Conservation (phyloP, 441 rosid species). For the Croton setiger region DNA sequence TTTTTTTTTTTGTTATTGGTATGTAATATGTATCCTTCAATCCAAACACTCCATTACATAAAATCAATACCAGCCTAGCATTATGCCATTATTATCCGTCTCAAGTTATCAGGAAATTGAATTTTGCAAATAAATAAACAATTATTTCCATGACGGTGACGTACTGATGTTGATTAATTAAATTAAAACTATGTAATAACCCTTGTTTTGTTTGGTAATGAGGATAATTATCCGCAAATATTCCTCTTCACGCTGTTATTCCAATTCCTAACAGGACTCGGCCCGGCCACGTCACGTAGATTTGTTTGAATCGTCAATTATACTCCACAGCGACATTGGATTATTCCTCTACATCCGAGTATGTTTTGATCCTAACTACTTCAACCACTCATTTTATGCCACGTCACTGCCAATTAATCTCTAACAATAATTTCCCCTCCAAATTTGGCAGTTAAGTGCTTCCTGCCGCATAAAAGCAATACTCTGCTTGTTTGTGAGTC, state of each 20-base stretch:
- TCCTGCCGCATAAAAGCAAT: background rate
- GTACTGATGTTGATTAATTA: background rate
- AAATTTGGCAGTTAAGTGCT: background rate
- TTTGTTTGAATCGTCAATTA: background rate
- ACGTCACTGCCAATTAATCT: background rate
- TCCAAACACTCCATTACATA: too few species aligned
- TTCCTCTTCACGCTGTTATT: background rate
- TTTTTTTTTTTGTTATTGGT: too few species aligned
- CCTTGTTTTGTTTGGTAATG: constrained; percentile 4
- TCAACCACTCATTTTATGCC: background rate
- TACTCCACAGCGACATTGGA: background rate
- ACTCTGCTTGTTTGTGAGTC: background rate
- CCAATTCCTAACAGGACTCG: too few species aligned
- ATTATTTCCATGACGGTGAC: background rate
- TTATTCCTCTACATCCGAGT: background rate
- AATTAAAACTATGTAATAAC: background rate
- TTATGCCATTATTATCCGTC: too few species aligned
- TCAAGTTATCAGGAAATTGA: background rate
- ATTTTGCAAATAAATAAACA: background rate
- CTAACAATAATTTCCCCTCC: background rate
- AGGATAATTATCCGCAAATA: background rate
- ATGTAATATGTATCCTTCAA: too few species aligned
- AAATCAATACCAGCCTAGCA: too few species aligned
- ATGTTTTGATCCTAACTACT: background rate
- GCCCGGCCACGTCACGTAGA: background rate